Conservation (phyloP, 2,329 filamentous ascomycete genomes). For the Colletotrichum tanaceti region DNA sequence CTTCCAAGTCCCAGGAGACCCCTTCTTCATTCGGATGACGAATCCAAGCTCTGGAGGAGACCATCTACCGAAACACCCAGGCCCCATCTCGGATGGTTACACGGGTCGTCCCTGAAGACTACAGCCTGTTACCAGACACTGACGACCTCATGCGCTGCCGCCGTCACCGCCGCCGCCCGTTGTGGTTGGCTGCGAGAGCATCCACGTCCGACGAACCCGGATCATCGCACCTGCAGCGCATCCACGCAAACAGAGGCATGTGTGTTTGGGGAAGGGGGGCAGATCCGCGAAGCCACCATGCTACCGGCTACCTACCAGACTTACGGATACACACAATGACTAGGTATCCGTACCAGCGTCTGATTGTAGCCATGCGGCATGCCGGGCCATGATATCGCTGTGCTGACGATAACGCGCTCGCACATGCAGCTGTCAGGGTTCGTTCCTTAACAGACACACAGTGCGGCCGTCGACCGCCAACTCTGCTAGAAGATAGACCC, state of each 20-base stretch:
- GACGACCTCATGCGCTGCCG: background rate
- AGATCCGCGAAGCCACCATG: slow-evolving; percentile 15
- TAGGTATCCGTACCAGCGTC: slow-evolving; percentile 7
- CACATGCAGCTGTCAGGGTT: slow-evolving; percentile 2
- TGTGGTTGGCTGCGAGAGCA: slow-evolving; percentile 5
- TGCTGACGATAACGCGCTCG: slow-evolving; percentile 4
- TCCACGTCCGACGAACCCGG: slow-evolving; percentile 20
- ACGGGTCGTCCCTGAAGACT: slow-evolving; percentile 19
- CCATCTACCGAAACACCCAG: slow-evolving; percentile 35
- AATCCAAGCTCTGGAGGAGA: slow-evolving; percentile 24
- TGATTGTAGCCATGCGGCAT: background rate
- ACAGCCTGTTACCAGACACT: slow-evolving; percentile 1
- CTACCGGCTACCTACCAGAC: background rate
- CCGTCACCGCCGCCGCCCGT: background rate
- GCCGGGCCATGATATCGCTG: slow-evolving; percentile 6
- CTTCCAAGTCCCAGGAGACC: slow-evolving; percentile 8
- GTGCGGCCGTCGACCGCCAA: slow-evolving; percentile 2
- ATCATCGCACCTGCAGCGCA: slow-evolving; percentile 32
- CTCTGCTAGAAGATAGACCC: background rate
- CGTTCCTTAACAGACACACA: background rate
- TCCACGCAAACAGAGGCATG: slow-evolving; percentile 24
- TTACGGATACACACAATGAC: too few relatives aligned
- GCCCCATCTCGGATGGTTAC: slow-evolving; percentile 17
- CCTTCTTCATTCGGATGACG: slow-evolving; percentile 23
- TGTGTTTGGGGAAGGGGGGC: slow-evolving; percentile 26